Conservation (phyloP, 139 green algal genomes). For the Chlorella sp. region DNA sequence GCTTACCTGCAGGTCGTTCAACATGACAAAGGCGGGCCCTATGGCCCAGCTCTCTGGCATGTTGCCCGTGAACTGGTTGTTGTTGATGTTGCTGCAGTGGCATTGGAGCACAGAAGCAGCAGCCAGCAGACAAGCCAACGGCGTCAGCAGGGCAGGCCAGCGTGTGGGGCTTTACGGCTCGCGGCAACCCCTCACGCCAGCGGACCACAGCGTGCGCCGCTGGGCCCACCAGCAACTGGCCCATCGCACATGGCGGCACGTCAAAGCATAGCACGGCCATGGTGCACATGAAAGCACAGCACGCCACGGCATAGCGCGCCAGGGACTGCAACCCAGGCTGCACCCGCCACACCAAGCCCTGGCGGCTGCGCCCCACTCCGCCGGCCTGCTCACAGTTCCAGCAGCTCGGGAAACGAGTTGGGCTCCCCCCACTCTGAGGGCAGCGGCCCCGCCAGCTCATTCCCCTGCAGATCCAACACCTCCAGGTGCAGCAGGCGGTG, state of each 20-base stretch:
- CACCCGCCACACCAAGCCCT: too few relatives aligned
- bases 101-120: background rate
- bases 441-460: background rate
- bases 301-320: too few relatives aligned
- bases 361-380: too few relatives aligned
- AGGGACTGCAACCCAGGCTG: too few relatives aligned
- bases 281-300: too few relatives aligned
- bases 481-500: conserved; percentile 16
- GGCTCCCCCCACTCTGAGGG: conserved; percentile 17
- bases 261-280: too few relatives aligned
- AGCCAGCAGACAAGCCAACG: background rate
- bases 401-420: conserved; percentile 13
- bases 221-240: too few relatives aligned
- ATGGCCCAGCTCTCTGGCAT: conserved; percentile 22
- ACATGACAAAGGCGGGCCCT: conserved; percentile 2
- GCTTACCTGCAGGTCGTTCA: conserved; percentile 19
- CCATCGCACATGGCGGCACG: too few relatives aligned
- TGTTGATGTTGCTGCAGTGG: conserved; percentile 28
- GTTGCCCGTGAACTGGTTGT: conserved; percentile 32
- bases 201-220: too few relatives aligned
- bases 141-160: too few relatives aligned
- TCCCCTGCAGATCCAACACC: background rate
- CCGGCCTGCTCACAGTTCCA: conserved; percentile 8
- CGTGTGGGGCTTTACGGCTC: too few relatives aligned
- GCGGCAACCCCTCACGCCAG: too few relatives aligned